These are phyloP conservation scores for Glycine tomentella DNA, from an alignment of 306 rosid species.

Conservation along the genomic window DNA sequence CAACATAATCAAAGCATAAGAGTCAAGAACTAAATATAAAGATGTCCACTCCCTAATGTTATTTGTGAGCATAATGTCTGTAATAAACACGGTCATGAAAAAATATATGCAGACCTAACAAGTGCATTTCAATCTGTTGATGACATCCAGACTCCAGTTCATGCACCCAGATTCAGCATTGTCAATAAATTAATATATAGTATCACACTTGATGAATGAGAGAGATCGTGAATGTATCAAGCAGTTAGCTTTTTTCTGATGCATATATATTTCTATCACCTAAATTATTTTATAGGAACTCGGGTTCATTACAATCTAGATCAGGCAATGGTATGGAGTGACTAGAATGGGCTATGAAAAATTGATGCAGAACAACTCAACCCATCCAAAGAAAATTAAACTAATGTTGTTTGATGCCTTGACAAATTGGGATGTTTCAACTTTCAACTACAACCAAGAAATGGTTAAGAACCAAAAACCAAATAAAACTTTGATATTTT, in stretches of 20 bases:
- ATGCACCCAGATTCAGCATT: no score
- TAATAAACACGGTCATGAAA: neutral
- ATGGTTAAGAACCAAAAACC: neutral
- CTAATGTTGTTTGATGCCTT: neutral
- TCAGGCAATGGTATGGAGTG: no score
- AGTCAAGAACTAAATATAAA: conserved; percentile 1
- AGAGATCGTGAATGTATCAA: conserved; percentile 3
- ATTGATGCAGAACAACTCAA: no score
- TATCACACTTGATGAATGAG: neutral
- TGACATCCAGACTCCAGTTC: no score
- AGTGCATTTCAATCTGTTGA: no score
- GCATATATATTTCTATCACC: neutral
- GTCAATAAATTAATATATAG: no score
- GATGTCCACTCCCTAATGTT: conserved; percentile 14
- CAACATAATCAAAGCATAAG: conserved; percentile 7
- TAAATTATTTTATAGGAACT: neutral
- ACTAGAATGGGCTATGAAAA: no score
- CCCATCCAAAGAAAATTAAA: neutral
- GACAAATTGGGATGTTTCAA: neutral
- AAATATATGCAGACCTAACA: neutral
- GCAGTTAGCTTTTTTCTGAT: neutral
- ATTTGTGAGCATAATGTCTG: neutral
- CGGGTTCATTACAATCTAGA: neutral
- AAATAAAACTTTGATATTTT: neutral
- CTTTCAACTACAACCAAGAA: neutral